Conservation (phyloP, 192 early-diverging fungal species). For the Rhizophagus clarus region DNA sequence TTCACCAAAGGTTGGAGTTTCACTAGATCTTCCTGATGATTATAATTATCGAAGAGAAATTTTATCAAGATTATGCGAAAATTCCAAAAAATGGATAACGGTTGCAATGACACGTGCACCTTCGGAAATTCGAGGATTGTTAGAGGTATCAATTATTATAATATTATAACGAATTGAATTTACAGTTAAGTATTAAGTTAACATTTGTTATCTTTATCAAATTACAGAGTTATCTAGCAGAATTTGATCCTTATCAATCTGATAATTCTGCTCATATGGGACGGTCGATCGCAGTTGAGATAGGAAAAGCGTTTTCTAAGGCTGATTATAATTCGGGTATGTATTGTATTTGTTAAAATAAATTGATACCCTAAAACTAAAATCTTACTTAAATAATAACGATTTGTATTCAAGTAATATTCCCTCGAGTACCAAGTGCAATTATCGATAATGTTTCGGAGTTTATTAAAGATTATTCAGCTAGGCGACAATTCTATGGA, state of each 20-base stretch:
- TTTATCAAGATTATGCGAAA: slow-evolving; percentile 58
- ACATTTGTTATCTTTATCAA: background rate
- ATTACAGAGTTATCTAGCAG: slow-evolving; percentile 69
- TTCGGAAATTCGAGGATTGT: slow-evolving; percentile 66
- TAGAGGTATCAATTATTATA: slow-evolving; percentile 19
- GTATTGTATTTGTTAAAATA: slow-evolving; percentile 25
- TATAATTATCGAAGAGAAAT: slow-evolving; percentile 72
- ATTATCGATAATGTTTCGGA: slow-evolving; percentile 54
- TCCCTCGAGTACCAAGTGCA: slow-evolving; percentile 43
- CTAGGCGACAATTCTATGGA: slow-evolving; percentile 52
- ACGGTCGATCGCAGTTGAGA: slow-evolving; percentile 68
- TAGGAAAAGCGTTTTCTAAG: slow-evolving; percentile 46
- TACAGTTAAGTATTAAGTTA: background rate
- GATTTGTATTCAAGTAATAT: slow-evolving; percentile 31
- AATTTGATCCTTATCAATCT: slow-evolving; percentile 58
- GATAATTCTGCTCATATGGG: slow-evolving; percentile 68
- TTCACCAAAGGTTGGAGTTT: slow-evolving; percentile 60
- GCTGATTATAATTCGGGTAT: slow-evolving; percentile 36
- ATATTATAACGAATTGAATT: background rate
- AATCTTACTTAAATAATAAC: too few species aligned
- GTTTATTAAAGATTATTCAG: slow-evolving; percentile 56
- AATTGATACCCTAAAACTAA: background rate
- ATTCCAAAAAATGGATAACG: slow-evolving; percentile 69
- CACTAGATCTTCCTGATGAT: slow-evolving; percentile 72
- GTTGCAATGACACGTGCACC: slow-evolving; percentile 63